phyloP scores from a whole-genome alignment of 495 filamentous ascomycete genomes.

The Aspergillus haitiensis region DNA sequence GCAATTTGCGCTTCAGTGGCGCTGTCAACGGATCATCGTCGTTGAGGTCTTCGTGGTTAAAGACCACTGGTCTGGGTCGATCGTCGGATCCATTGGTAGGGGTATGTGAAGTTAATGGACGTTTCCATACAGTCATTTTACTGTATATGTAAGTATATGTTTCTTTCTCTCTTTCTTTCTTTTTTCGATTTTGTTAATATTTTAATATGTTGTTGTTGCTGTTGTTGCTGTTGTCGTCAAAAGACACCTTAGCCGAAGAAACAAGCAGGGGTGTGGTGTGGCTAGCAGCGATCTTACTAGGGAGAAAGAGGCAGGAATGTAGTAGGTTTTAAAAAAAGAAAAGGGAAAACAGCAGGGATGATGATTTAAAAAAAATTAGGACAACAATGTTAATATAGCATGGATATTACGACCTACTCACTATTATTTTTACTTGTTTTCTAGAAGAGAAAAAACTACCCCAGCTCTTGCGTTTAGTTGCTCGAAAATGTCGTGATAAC shows the following conservation, averaged over 20 bases:
- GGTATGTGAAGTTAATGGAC: conserved; percentile 12
- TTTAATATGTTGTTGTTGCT: too few relatives aligned
- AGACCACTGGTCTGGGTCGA: background rate
- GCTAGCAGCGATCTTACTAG: background rate
- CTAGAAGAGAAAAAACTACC: background rate
- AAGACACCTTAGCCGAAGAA: too few relatives aligned
- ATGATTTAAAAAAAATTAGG: background rate
- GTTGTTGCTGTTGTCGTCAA: too few relatives aligned
- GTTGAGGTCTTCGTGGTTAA: conserved; percentile 11
- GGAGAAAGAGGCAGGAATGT: conserved; percentile 2
- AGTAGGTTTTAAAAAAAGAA: background rate
- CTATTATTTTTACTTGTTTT: too few relatives aligned
- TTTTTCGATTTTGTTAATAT: too few relatives aligned
- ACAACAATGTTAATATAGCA: too few relatives aligned
- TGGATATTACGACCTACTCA: too few relatives aligned
- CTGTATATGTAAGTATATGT: too few relatives aligned
- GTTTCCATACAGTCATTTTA: conserved; percentile 8
- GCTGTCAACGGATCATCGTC: conserved; percentile 28
- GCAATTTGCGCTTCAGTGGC: conserved; percentile 54
- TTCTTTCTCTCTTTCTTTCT: too few relatives aligned
- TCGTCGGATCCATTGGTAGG: conserved; percentile 17
- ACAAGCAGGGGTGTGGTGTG: too few relatives aligned
- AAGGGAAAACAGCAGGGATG: conserved; percentile 5
- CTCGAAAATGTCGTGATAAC: conserved; percentile 36
- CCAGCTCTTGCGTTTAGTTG: conserved; percentile 26